Evolutionary conservation across 306 rosid genomes (phyloP).

Genomic region (Alnus glutinosa): DNA sequence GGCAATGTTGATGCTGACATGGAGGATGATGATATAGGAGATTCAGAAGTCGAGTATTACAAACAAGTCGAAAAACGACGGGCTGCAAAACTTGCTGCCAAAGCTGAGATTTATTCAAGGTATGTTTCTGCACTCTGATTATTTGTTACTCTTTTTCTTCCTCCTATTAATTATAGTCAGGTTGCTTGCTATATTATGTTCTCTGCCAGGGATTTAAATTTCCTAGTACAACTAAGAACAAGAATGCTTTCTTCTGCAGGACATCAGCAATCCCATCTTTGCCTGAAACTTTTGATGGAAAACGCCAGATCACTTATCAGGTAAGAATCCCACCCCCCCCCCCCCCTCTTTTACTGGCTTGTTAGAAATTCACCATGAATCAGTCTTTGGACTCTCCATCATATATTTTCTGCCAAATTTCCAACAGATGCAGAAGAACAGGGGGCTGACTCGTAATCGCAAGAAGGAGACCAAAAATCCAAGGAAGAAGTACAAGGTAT

Average conservation of each 20-base stretch:
- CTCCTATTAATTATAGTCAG: background rate
- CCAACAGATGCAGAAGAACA: slow-evolving; percentile 71
- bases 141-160: background rate
- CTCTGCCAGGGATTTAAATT: background rate
- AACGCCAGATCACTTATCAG: slow-evolving; percentile 67
- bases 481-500: slow-evolving; percentile 92
- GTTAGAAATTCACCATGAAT: background rate
- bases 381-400: background rate
- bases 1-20: slow-evolving; percentile 34
- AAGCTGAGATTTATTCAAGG: slow-evolving; percentile 44
- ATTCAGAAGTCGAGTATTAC: slow-evolving; percentile 58
- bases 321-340: slow-evolving; percentile 20
- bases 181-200: background rate
- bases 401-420: slow-evolving; percentile 13
- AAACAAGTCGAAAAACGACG: slow-evolving; percentile 38
- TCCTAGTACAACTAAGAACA: background rate
- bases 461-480: slow-evolving; percentile 83
- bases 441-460: slow-evolving; percentile 74
- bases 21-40: slow-evolving; percentile 46
- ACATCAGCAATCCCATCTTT: slow-evolving; percentile 34
- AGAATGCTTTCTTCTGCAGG: slow-evolving; percentile 39
- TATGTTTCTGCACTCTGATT: background rate
- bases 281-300: slow-evolving; percentile 66
- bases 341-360: slow-evolving; percentile 1
- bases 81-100: slow-evolving; percentile 47